A percentile compares a stretch with the other conserved stretches of the same genome.
These are phyloP conservation scores for Sphagnum contortum DNA, from an alignment of 225 moss, liverwort and hornwort genomes.

Conservation along the genomic window DNA sequence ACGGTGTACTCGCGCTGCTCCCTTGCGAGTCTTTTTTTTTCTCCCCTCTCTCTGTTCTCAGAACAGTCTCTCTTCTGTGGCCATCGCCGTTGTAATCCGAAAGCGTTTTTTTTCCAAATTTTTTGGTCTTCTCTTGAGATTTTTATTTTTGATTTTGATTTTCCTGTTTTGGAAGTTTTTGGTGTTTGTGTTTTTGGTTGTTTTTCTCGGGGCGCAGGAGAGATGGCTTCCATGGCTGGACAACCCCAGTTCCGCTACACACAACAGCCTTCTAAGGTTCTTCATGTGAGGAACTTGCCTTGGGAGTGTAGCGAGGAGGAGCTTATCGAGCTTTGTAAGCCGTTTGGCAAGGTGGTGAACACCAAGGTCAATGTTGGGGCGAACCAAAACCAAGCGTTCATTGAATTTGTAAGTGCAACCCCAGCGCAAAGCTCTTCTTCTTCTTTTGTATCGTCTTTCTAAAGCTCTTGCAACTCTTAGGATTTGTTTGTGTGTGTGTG, in stretches of 20 bases:
- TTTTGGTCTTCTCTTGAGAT: no score
- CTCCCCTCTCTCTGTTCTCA: no score
- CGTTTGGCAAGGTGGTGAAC: constrained; percentile 99
- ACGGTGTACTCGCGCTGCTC: no score
- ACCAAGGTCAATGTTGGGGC: constrained; percentile 99
- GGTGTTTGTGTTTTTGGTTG: no score
- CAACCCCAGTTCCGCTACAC: constrained; percentile 99
- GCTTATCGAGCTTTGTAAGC: constrained; percentile 96
- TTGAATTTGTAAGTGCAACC: constrained; percentile 78
- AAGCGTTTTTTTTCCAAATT: no score
- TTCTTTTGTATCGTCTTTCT: no score
- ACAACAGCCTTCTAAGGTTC: constrained; percentile 94
- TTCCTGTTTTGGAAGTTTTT: no score
- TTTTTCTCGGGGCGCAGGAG: neutral
- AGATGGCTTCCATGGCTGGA: constrained; percentile 59
- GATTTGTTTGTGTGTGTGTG: neutral
- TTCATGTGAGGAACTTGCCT: constrained; percentile 95
- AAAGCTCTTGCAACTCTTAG: neutral
- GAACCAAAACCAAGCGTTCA: constrained; percentile 98
- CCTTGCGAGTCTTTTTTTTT: no score
- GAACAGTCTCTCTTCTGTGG: no score
- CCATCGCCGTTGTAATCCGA: no score
- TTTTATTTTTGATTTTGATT: no score
- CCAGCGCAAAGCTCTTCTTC: neutral
- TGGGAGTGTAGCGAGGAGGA: constrained; percentile 99